A percentile compares a stretch with the other conserved stretches of the same genome.
Conservation (phyloP, 2,329 filamentous ascomycete genomes). For the Diaporthe batatas region DNA sequence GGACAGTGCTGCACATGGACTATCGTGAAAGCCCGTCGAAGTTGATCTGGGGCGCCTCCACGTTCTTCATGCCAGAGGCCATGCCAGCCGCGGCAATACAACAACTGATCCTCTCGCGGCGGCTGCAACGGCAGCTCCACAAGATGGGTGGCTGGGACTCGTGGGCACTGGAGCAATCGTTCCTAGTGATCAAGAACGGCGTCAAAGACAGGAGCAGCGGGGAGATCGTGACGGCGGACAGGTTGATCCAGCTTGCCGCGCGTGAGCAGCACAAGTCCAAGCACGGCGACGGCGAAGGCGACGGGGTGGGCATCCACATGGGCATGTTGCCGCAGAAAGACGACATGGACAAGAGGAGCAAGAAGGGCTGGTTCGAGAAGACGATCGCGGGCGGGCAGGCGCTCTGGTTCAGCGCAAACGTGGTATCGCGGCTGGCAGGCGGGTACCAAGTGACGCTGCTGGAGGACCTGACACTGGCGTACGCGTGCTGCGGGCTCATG, state of each 20-base stretch:
- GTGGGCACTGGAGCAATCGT: background rate
- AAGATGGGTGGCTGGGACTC: background rate
- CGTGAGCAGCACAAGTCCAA: background rate
- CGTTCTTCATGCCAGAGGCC: background rate
- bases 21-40: background rate
- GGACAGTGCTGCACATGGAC: background rate
- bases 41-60: background rate
- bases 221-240: background rate
- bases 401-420: constrained; percentile 2
- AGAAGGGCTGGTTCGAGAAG: constrained; percentile 8
- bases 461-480: background rate
- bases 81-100: background rate
- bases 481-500: constrained; percentile 1
- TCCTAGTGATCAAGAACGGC: background rate
- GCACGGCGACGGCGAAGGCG: too few species aligned
- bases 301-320: background rate
- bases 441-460: background rate
- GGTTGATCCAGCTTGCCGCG: background rate
- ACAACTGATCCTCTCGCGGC: background rate
- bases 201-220: background rate
- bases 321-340: background rate
- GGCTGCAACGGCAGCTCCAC: background rate
- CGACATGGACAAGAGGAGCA: background rate
- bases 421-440: background rate
- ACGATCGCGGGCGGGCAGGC: background rate